Evolutionary conservation across 495 filamentous ascomycete genomes (phyloP).

Genomic region (Darksidea phi): DNA sequence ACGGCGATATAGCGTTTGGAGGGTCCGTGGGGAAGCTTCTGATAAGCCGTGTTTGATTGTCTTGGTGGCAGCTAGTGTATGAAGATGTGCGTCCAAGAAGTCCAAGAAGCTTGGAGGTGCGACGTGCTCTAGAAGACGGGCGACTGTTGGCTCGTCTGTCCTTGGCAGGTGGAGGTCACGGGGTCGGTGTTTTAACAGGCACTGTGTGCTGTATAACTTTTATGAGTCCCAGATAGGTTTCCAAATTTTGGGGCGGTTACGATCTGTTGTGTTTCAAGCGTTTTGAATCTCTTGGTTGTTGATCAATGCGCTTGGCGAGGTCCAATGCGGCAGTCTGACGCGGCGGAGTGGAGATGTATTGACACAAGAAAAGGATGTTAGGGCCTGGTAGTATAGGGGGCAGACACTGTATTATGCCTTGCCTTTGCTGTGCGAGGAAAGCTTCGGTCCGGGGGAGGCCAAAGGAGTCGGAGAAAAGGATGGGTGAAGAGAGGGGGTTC

Average conservation of each 20-base stretch:
- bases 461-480: neutral
- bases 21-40: neutral
- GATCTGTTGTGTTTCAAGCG: conserved; percentile 7
- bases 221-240: conserved; percentile 16
- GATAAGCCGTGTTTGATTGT: neutral
- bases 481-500: conserved; percentile 1
- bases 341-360: conserved; percentile 28
- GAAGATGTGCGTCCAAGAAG: neutral
- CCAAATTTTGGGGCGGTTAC: conserved; percentile 7
- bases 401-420: neutral
- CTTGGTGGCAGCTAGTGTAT: conserved; percentile 14
- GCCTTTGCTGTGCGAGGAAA: neutral
- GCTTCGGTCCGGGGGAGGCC: conserved; percentile 15
- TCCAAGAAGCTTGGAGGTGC: conserved; percentile 27
- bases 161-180: conserved; percentile 20
- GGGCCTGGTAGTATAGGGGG: neutral
- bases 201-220: conserved; percentile 19
- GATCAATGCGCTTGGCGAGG: conserved; percentile 25
- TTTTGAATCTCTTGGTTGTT: conserved; percentile 20
- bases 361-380: conserved; percentile 17
- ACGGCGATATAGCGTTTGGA: neutral
- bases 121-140: conserved; percentile 4
- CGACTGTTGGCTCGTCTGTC: conserved; percentile 8
- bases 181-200: conserved; percentile 16
- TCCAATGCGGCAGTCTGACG: conserved; percentile 10